These are phyloP conservation scores for Boechera divaricarpa DNA, from an alignment of 345 rosid species.

Conservation along the genomic window DNA sequence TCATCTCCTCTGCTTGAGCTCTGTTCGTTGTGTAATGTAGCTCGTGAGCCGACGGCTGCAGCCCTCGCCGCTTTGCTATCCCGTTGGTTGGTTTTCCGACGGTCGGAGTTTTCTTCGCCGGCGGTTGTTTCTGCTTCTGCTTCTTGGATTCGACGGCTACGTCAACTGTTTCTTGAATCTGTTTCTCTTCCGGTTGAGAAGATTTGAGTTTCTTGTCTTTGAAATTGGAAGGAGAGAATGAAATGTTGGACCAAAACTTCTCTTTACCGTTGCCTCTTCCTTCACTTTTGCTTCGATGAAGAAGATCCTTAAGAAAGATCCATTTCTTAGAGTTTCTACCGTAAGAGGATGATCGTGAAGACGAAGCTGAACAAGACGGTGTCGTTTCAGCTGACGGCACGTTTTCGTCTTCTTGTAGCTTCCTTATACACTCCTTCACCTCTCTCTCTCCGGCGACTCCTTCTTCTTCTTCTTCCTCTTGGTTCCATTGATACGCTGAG, in stretches of 20 bases:
- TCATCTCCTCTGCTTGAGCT: conserved; percentile 98
- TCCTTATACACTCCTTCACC: conserved; percentile 33
- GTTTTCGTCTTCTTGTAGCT: conserved; percentile 45
- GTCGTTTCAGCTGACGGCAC: conserved; percentile 42
- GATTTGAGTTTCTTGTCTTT: conserved; percentile 62
- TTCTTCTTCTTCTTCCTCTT: conserved; percentile 28
- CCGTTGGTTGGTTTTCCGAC: conserved; percentile 50
- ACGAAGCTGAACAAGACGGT: conserved; percentile 67
- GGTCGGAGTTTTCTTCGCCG: conserved; percentile 43
- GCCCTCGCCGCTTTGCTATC: conserved; percentile 69
- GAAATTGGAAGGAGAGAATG: conserved; percentile 58
- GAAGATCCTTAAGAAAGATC: conserved; percentile 88
- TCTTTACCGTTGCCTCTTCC: conserved; percentile 70
- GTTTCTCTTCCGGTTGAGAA: conserved; percentile 36
- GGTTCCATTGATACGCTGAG: conserved; percentile 49
- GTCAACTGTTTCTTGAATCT: background rate
- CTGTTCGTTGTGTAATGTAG: conserved; percentile 85
- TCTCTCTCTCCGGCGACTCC: conserved; percentile 26
- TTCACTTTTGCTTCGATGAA: conserved; percentile 90
- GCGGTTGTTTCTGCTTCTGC: conserved; percentile 53
- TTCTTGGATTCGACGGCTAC: conserved; percentile 32
- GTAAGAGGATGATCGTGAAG: conserved; percentile 86
- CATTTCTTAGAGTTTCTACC: conserved; percentile 95
- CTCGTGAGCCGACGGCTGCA: conserved; percentile 86
- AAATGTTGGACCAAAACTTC: conserved; percentile 74